phyloP scores from a whole-genome alignment of 2,329 filamentous ascomycete species.

The Hortaea werneckii region DNA sequence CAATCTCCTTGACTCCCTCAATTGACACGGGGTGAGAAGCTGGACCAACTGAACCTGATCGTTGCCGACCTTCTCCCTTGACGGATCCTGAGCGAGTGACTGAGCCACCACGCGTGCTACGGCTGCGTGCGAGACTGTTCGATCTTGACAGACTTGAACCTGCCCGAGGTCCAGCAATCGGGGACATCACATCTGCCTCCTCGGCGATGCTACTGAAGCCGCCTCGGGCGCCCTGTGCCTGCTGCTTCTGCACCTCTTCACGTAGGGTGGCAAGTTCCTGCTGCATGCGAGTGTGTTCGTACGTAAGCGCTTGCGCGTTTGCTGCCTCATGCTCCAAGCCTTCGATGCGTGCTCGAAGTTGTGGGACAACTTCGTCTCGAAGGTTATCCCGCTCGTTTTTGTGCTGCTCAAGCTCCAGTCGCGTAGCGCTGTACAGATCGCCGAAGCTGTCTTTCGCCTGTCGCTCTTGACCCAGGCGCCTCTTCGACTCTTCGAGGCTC shows the following conservation, averaged over 20 bases:
- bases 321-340: constrained; percentile 66
- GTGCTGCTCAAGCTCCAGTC: constrained; percentile 69
- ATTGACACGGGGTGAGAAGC: constrained; percentile 29
- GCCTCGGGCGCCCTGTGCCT: constrained; percentile 23
- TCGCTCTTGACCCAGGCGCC: constrained; percentile 74
- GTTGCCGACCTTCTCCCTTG: constrained; percentile 31
- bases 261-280: constrained; percentile 70
- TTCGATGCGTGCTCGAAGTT: constrained; percentile 65
- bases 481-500: constrained; percentile 70
- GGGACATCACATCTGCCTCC: constrained; percentile 36
- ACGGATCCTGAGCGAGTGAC: constrained; percentile 24
- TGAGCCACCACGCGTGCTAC: constrained; percentile 24
- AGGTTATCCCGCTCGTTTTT: constrained; percentile 87
- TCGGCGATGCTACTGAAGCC: constrained; percentile 53
- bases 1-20: constrained; percentile 81
- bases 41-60: constrained; percentile 31
- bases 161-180: constrained; percentile 18
- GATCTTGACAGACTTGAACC: constrained; percentile 32
- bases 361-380: constrained; percentile 75
- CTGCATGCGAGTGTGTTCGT: constrained; percentile 75
- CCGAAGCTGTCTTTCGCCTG: constrained; percentile 88
- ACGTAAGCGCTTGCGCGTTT: constrained; percentile 62
- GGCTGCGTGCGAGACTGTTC: constrained; percentile 49
- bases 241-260: constrained; percentile 34
- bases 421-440: constrained; percentile 75